phyloP scores from a whole-genome alignment of 192 early-diverging fungal species.

The Coemansia sp. region DNA sequence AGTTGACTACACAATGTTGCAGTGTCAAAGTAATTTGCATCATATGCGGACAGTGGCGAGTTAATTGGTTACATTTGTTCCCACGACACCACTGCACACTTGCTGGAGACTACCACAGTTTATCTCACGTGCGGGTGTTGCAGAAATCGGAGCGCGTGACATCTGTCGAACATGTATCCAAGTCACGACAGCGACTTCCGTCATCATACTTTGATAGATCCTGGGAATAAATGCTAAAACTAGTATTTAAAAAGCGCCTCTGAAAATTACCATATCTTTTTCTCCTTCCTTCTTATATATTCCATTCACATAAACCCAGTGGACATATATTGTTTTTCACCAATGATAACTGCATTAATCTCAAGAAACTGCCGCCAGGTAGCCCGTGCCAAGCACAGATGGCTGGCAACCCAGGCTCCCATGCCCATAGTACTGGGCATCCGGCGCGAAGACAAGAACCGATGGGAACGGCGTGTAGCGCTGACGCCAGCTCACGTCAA shows the following conservation, averaged over 20 bases:
- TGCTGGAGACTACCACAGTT: neutral
- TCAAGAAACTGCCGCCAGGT: neutral
- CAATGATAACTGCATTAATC: neutral
- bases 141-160: neutral
- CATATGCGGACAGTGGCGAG: neutral
- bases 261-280: neutral
- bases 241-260: neutral
- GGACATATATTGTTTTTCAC: neutral
- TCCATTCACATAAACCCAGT: neutral
- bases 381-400: neutral
- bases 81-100: neutral
- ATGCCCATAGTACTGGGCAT: constrained; percentile 67
- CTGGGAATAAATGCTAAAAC: neutral
- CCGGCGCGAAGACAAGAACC: constrained; percentile 93
- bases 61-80: neutral
- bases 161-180: neutral
- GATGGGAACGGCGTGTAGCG: constrained; percentile 94
- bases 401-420: neutral
- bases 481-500: constrained; percentile 85
- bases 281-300: neutral
- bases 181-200: neutral
- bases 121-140: neutral
- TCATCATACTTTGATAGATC: neutral
- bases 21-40: neutral
- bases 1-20: too few relatives aligned